phyloP scores from a whole-genome alignment of 2,329 filamentous ascomycete species.

The Emmonsia crescens region DNA sequence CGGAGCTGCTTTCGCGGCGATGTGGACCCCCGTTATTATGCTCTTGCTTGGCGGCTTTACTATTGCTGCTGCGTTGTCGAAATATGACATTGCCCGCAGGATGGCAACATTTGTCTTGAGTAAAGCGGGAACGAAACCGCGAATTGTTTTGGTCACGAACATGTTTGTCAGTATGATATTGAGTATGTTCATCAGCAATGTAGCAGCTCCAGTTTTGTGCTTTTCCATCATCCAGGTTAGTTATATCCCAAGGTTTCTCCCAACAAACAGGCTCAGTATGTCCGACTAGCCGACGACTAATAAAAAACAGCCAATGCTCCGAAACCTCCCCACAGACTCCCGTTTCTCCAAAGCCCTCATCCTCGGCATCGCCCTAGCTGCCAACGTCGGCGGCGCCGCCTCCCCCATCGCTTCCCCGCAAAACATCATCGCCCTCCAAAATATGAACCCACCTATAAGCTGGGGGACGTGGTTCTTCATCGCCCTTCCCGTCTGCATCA shows the following conservation, averaged over 20 bases:
- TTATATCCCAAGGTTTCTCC: background rate
- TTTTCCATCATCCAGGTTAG: conserved; percentile 90
- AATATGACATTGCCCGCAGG: conserved; percentile 95
- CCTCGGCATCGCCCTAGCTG: conserved; percentile 85
- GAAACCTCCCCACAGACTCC: conserved; percentile 81
- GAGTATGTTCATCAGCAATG: conserved; percentile 98
- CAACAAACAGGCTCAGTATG: background rate
- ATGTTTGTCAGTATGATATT: conserved; percentile 98
- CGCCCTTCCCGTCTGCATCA: conserved; percentile 79
- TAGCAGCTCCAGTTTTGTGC: conserved; percentile 90
- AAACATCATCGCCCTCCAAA: conserved; percentile 90
- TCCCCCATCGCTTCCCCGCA: conserved; percentile 96
- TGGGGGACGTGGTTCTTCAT: conserved; percentile 99
- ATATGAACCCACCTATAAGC: conserved; percentile 83
- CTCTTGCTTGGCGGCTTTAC: conserved; percentile 91
- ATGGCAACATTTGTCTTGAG: conserved; percentile 93
- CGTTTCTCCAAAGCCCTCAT: conserved; percentile 92
- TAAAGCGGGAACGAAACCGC: conserved; percentile 85
- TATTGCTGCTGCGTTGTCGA: conserved; percentile 85
- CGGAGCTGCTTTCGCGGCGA: conserved; percentile 75
- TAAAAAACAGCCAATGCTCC: conserved; percentile 63
- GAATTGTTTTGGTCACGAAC: conserved; percentile 84
- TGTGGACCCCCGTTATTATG: conserved; percentile 99
- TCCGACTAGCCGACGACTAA: conserved; percentile 5
- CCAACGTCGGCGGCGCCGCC: conserved; percentile 91